Conservation (phyloP, 2,329 filamentous ascomycete species). For the Trichophyton equinum region DNA sequence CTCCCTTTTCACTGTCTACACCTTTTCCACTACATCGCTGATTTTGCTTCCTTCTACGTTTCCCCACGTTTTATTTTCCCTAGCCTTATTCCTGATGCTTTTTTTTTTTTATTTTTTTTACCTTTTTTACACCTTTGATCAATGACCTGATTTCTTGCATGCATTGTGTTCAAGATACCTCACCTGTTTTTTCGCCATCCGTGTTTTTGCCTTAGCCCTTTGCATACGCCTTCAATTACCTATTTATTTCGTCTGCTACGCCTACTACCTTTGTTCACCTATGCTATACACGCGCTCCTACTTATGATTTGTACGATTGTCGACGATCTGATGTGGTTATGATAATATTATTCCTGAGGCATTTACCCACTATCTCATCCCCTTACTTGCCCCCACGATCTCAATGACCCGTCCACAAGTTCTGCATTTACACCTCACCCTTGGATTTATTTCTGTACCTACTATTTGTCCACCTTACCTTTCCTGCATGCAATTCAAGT, state of each 20-base stretch:
- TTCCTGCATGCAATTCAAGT: neutral
- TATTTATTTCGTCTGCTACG: neutral
- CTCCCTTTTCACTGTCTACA: too few relatives aligned
- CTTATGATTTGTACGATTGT: conserved; percentile 15
- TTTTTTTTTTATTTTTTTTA: neutral
- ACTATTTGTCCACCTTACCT: neutral
- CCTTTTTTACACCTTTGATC: neutral
- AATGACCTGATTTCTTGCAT: conserved; percentile 1
- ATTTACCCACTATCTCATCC: neutral
- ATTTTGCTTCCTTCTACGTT: too few relatives aligned
- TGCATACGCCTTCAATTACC: conserved; percentile 6
- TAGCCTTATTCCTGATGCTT: neutral
- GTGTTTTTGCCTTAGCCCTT: conserved; percentile 4
- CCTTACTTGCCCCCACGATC: neutral
- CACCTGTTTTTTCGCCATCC: conserved; percentile 1
- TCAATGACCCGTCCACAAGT: neutral
- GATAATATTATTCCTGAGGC: neutral
- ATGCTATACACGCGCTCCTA: neutral
- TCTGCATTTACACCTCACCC: neutral
- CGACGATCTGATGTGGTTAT: conserved; percentile 13
- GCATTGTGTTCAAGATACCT: conserved; percentile 6
- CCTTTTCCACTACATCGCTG: too few relatives aligned
- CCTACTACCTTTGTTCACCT: neutral
- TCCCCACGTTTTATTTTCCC: too few relatives aligned
- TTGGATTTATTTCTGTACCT: neutral